phyloP scores from a whole-genome alignment of 495 filamentous ascomycete genomes.

The Hypoxylon rickii region DNA sequence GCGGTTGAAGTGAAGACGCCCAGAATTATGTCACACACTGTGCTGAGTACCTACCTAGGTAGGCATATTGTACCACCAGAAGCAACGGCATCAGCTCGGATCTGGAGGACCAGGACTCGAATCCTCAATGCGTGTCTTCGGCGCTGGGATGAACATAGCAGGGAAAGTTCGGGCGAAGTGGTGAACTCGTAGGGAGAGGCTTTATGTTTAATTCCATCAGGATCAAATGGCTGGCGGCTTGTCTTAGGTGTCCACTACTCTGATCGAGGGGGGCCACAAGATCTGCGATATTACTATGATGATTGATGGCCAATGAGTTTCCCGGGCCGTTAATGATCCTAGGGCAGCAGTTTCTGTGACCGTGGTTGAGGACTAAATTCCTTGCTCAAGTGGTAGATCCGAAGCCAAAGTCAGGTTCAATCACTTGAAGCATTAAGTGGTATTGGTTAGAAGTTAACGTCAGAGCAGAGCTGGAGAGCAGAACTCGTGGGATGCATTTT shows the following conservation, averaged over 20 bases:
- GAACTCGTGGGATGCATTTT: slow-evolving; percentile 32
- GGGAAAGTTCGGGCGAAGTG: background rate
- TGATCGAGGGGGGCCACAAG: slow-evolving; percentile 15
- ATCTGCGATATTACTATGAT: slow-evolving; percentile 1
- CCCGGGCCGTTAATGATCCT: background rate
- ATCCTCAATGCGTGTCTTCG: slow-evolving; percentile 5
- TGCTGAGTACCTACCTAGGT: background rate
- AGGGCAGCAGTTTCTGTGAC: background rate
- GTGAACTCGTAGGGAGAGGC: background rate
- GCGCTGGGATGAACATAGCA: background rate
- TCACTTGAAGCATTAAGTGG: background rate
- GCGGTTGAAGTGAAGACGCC: too few species aligned
- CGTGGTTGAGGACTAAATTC: slow-evolving; percentile 5
- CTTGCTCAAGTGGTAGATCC: background rate
- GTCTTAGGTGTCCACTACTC: slow-evolving; percentile 9
- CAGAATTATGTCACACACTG: too few species aligned
- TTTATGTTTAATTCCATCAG: slow-evolving; percentile 4
- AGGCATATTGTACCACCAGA: too few species aligned
- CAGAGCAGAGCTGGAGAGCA: too few species aligned
- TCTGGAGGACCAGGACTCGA: background rate
- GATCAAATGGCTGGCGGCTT: slow-evolving; percentile 24
- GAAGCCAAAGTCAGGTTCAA: background rate
- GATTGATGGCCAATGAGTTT: background rate
- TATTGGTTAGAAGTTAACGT: background rate
- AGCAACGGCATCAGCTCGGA: too few species aligned